Percentiles rank a stretch among this genome's conserved stretches.
phyloP scores from a whole-genome alignment of 2,329 filamentous ascomycete genomes.

The Monilinia polystroma region DNA sequence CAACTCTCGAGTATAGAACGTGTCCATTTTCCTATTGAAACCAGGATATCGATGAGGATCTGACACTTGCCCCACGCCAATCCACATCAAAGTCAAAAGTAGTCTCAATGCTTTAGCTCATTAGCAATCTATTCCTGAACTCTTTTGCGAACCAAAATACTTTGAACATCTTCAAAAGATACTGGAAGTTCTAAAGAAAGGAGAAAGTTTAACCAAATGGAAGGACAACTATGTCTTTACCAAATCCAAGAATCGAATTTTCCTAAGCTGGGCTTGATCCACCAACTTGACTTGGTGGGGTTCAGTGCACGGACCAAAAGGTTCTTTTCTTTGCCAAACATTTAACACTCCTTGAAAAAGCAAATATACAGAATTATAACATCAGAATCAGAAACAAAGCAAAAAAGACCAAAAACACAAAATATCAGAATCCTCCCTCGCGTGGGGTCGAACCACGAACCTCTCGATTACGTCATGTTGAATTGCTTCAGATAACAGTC shows the following conservation, averaged over 20 bases:
- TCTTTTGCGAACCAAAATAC: background rate
- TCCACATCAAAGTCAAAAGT: background rate
- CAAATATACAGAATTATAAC: no score
- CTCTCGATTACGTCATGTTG: background rate
- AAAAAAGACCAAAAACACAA: background rate
- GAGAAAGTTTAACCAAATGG: background rate
- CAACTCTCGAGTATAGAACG: background rate
- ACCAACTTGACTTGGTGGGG: no score
- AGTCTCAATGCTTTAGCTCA: background rate
- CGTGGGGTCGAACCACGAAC: background rate
- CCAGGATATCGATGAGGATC: background rate
- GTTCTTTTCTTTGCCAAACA: no score
- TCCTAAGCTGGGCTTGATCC: no score
- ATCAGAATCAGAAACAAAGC: no score
- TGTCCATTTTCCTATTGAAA: background rate
- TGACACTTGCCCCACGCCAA: background rate
- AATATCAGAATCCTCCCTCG: background rate
- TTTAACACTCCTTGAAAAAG: no score
- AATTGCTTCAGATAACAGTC: background rate
- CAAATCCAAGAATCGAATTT: no score
- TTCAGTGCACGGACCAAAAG: no score
- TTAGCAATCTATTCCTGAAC: background rate
- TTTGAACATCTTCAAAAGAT: background rate
- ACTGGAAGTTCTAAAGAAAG: background rate
- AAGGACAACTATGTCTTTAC: no score